Base-by-base conservation (phyloP, 2,329 filamentous ascomycete species). In the Diaporthe velutina region DNA sequence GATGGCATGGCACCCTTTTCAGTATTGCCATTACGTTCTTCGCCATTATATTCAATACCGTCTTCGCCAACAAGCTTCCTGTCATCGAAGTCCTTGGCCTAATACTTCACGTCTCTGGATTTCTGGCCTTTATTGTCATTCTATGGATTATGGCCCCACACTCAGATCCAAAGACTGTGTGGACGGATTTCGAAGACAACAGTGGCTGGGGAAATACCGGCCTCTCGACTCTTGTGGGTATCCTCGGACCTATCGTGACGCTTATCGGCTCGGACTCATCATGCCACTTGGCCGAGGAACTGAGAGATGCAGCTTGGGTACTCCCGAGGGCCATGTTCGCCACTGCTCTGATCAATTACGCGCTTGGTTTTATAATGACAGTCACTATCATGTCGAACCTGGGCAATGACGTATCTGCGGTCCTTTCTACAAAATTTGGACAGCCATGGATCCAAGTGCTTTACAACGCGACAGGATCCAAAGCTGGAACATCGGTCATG, bases 271-370 rank as follows among this genome's bases (percentile, higher is more conserved):
- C 64, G 4, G 45, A 52, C 33, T 67, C 64, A 6, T 52, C 45
- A 5, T 67, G 45, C 15, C 64, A 67, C 45, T 52, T 67, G 45
- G 64, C 64, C 30, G 64, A 67, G 30, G 64, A 67, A 13, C 30
- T 67, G 22, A 67, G 45, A 67, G 64, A 68, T 40, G 64, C 64
- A 68, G 48, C 45, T 28, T 68, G 64, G 64, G 48, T 54, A 12
- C 45, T 67, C 15, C 64, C 64, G 28, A 25, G 30, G 28, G n/a
- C 64, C 8, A 67, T 67, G 64, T 45, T 38, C 33, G 28, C 61
- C 30, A 67, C 42, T 17, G 61, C 61, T 67, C 45, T 67, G 22
- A 25, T 25, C 1, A 52, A 52, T 17, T 67, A 52, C n/a, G 45
- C 22, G 22, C 45, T 67, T 2, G 61, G 61, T 19, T 67, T 67